Evolutionary conservation across 2,329 filamentous ascomycete genomes (phyloP), one percentile per base, ranked within the genome.

Genomic region (Fusarium heterosporum): DNA sequence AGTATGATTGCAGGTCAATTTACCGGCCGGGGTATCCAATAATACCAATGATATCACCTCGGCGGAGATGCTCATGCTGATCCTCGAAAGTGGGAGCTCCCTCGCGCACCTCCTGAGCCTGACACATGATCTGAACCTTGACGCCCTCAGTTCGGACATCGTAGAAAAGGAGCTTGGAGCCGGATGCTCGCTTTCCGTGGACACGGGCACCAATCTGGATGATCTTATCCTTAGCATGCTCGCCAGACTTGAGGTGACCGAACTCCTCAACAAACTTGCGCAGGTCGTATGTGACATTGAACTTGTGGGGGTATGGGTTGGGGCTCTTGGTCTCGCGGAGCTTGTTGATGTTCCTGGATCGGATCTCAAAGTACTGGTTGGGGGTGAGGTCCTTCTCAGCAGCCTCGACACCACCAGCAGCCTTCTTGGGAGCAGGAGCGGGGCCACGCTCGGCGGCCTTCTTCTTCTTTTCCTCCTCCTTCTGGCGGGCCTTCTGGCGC

Each of bases 51-150:
- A 97, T 92, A 78, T 99, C 96, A 77, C 96, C 96, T 78, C 95
- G 86, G 70, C 94, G 89, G 62, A 99, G 86, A 78, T 92, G 86
- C 74, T 97, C 90, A 77, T 99, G 96, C 82, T 98, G 95, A 61
- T 92, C 88, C 72, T 92, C 91, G 73, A 98, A 99, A 9, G 89
- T 79, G 25, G 82, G 78, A 19, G 87, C 85, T 47, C 86, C 86
- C 70, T 90, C 88, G 57, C 86, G 86, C 57, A 89, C 87, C 73
- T 96, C 88, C 75, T 97, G 90, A 43, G 91, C 87, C 79, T 97
- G 93, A 77, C 93, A 96, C 85, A 98, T 93, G 67, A 98, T 89
- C 83, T 99, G 96, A 45, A 97, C 84, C 78, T 92, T 91, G 70
- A 84, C 80, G 47, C 85, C 85, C 74, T 80, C 78, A 48, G 77